Conservation (phyloP, 2,329 filamentous ascomycete genomes). For the Bretziella fagacearum region DNA sequence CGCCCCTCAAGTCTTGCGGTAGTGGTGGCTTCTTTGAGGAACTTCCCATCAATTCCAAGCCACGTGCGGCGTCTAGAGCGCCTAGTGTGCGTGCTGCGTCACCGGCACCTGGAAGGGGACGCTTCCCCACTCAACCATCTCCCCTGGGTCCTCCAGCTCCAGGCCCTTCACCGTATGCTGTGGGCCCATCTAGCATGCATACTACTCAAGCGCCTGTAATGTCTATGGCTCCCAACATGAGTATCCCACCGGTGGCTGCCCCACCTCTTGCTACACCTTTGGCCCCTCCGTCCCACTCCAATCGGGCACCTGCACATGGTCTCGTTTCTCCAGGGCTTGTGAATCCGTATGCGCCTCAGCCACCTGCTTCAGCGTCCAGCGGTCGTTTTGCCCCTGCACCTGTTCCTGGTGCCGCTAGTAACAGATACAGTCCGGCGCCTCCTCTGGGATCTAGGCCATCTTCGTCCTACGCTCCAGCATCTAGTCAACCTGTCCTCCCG, state of each 20-base stretch:
- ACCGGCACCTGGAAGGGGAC: constrained; percentile 19
- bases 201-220: constrained; percentile 1
- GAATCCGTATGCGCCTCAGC: constrained; percentile 32
- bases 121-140: constrained; percentile 16
- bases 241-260: too few species aligned
- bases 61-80: constrained; percentile 43
- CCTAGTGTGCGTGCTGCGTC: constrained; percentile 27
- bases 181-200: neutral
- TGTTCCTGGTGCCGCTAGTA: constrained; percentile 24
- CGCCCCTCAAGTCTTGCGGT: constrained; percentile 26
- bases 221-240: neutral
- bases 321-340: constrained; percentile 36
- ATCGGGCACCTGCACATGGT: constrained; percentile 17
- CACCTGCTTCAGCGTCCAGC: constrained; percentile 9
- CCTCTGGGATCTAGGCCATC: constrained; percentile 24
- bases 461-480: constrained; percentile 26
- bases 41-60: constrained; percentile 44
- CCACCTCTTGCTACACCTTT: constrained; percentile 11
- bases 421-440: constrained; percentile 37
- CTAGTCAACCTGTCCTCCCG: constrained; percentile 31
- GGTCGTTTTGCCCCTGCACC: constrained; percentile 18
- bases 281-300: constrained; percentile 17
- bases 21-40: constrained; percentile 58
- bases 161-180: neutral
- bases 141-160: constrained; percentile 18